A percentile compares a stretch with the other conserved stretches of the same genome.
Evolutionary conservation across 176 grass and related monocot species (phyloP).

Genomic region (Oryza glaberrima): DNA sequence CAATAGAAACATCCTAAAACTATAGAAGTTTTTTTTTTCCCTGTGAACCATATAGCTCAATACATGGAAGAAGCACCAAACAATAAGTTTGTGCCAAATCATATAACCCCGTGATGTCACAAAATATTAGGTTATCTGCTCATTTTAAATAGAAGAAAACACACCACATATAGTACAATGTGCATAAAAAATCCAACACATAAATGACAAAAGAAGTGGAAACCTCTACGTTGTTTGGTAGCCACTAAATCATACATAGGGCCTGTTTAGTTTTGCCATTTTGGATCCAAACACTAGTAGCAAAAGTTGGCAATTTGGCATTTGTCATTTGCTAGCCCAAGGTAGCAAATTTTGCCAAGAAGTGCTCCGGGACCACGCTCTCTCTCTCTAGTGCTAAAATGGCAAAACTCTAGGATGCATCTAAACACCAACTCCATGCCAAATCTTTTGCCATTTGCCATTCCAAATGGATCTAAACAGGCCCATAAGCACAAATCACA

Average conservation of each 20-base stretch:
- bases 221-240: not conserved
- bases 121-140: slow-evolving; percentile 7
- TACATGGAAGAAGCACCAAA: slow-evolving; percentile 6
- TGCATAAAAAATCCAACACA: slow-evolving; percentile 13
- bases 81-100: not conserved
- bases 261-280: too few relatives aligned
- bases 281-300: too few relatives aligned
- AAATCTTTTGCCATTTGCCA: too few relatives aligned
- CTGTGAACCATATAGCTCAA: not conserved
- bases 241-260: not conserved
- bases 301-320: too few relatives aligned
- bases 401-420: too few relatives aligned
- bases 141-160: not conserved
- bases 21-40: not conserved
- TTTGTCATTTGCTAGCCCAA: too few relatives aligned
- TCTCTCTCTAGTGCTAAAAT: too few relatives aligned
- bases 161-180: not conserved
- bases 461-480: too few relatives aligned
- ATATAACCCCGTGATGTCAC: not conserved
- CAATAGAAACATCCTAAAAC: slow-evolving; percentile 1
- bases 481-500: not conserved
- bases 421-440: too few relatives aligned
- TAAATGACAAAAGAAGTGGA: slow-evolving; percentile 5
- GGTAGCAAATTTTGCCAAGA: too few relatives aligned
- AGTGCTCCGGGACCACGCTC: too few relatives aligned